Conservation (phyloP, 2,329 filamentous ascomycete genomes). For the Aspergillus sp. region DNA sequence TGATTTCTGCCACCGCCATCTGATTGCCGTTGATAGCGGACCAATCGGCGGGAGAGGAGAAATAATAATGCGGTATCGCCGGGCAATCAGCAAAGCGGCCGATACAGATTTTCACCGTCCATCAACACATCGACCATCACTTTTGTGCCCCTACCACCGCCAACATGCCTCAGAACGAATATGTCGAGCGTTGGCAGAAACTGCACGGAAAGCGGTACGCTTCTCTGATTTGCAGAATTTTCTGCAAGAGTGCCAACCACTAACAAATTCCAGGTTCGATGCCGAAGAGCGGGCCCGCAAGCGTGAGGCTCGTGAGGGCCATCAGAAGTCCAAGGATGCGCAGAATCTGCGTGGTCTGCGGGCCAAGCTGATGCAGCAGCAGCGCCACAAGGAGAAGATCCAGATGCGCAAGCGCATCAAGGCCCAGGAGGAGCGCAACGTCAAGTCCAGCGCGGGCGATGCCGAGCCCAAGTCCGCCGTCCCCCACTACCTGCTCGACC, state of each 20-base stretch:
- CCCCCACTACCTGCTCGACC: slow-evolving; percentile 90
- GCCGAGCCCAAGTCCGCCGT: slow-evolving; percentile 77
- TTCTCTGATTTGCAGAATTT: not conserved
- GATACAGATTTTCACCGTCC: not conserved
- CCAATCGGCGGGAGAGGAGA: not conserved
- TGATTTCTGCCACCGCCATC: not conserved
- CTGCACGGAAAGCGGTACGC: slow-evolving; percentile 53
- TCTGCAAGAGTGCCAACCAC: slow-evolving; percentile 27
- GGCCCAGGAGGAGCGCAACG: slow-evolving; percentile 91
- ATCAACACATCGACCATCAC: not conserved
- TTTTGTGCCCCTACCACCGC: slow-evolving; percentile 1
- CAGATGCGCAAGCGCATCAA: slow-evolving; percentile 95
- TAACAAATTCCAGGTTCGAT: slow-evolving; percentile 58
- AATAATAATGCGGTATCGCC: not conserved
- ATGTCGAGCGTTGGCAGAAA: slow-evolving; percentile 77
- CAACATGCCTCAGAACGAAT: slow-evolving; percentile 45
- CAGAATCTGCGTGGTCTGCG: slow-evolving; percentile 89
- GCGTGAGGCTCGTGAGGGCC: slow-evolving; percentile 79
- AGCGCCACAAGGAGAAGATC: slow-evolving; percentile 95
- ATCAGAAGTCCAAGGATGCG: slow-evolving; percentile 83
- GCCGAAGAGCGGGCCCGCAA: slow-evolving; percentile 89
- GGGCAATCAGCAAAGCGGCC: not conserved
- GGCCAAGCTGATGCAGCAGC: slow-evolving; percentile 91
- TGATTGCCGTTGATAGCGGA: not conserved
- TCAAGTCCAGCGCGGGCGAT: slow-evolving; percentile 73